These are phyloP conservation scores for Cyberlindnera veronae DNA, from an alignment of 805 yeast species.

Conservation along the genomic window DNA sequence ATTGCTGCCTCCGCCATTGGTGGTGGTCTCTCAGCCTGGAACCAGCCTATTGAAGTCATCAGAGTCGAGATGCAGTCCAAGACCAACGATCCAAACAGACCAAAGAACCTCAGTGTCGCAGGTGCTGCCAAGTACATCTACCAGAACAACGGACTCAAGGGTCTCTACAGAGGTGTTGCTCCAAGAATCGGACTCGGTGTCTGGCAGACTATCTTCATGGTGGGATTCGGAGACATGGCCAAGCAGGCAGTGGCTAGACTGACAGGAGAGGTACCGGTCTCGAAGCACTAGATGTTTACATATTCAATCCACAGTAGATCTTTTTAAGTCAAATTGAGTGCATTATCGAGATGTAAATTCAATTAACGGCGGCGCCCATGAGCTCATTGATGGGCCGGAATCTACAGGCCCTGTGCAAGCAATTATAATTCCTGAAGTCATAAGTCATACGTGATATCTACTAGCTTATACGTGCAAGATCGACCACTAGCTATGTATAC, in stretches of 20 bases:
- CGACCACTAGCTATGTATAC: too few relatives aligned
- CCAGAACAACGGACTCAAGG: conserved; percentile 76
- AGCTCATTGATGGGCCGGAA: too few relatives aligned
- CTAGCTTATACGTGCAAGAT: too few relatives aligned
- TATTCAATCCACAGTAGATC: not conserved
- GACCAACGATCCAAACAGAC: conserved; percentile 92
- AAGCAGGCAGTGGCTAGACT: conserved; percentile 61
- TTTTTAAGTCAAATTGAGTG: too few relatives aligned
- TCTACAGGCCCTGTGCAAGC: too few relatives aligned
- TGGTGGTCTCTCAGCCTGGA: conserved; percentile 98
- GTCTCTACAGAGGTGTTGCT: conserved; percentile 93
- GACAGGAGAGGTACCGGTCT: conserved; percentile 54
- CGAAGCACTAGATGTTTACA: conserved; percentile 10
- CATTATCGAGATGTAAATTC: too few relatives aligned
- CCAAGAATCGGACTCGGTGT: conserved; percentile 96
- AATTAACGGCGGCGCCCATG: too few relatives aligned
- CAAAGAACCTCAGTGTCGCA: conserved; percentile 78
- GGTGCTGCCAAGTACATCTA: conserved; percentile 82
- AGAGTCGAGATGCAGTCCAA: conserved; percentile 98
- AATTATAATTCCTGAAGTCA: too few relatives aligned
- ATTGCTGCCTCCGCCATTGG: conserved; percentile 84
- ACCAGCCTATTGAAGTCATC: conserved; percentile 97
- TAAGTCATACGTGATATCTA: too few relatives aligned
- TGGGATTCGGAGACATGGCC: conserved; percentile 93
- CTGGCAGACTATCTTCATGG: conserved; percentile 99